These are phyloP conservation scores for Globisporangium polare DNA, from an alignment of 352 stramenopile species.

Conservation along the genomic window DNA sequence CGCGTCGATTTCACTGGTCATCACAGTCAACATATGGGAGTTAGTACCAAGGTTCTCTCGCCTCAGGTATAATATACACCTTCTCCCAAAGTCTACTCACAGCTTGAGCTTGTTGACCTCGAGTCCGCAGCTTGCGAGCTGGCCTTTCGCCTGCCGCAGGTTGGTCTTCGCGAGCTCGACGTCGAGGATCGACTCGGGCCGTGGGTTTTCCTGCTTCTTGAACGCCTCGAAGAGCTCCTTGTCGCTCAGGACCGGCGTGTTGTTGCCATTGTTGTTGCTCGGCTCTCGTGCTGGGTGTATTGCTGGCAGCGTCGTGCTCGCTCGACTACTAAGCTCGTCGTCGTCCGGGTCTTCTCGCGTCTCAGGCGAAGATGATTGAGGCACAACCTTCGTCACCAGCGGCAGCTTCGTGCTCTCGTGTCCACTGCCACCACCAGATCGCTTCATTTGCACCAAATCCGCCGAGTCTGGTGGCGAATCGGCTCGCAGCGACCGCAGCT, in stretches of 20 bases:
- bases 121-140: constrained; percentile 27
- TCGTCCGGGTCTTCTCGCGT: background rate
- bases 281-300: constrained; percentile 10
- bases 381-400: background rate
- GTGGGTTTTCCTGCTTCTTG: constrained; percentile 25
- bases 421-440: background rate
- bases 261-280: constrained; percentile 10
- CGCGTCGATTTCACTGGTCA: constrained; percentile 42
- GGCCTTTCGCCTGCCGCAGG: constrained; percentile 36
- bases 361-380: background rate
- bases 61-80: background rate
- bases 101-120: constrained; percentile 59
- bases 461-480: constrained; percentile 14
- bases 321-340: background rate
- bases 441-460: background rate
- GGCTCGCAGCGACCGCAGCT: constrained; percentile 38
- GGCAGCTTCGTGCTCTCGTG: background rate
- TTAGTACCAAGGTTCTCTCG: background rate
- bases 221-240: constrained; percentile 62
- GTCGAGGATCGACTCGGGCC: constrained; percentile 45
- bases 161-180: constrained; percentile 62
- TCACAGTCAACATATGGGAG: background rate
- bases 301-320: background rate
- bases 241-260: constrained; percentile 20
- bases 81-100: constrained; percentile 25